These are phyloP conservation scores for Rhizophagus sp. DNA, from an alignment of 192 early-diverging fungal genomes.

Conservation along the genomic window DNA sequence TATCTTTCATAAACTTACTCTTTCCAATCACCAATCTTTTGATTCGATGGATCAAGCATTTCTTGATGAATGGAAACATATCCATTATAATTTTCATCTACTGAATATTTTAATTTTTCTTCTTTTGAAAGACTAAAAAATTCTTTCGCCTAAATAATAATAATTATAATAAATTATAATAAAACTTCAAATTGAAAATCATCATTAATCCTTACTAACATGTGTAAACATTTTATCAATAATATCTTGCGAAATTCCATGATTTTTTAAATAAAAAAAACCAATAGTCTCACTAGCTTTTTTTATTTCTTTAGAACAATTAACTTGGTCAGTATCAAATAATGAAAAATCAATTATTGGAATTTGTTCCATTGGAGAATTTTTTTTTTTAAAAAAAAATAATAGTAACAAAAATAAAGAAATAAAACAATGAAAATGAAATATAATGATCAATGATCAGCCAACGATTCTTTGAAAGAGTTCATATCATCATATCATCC, in stretches of 20 bases:
- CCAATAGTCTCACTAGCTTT: slow-evolving; percentile 54
- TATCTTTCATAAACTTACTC: slow-evolving; percentile 45
- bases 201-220: slow-evolving; percentile 29
- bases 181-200: too few species aligned
- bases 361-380: slow-evolving; percentile 37
- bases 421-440: too few species aligned
- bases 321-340: slow-evolving; percentile 45
- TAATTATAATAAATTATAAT: not conserved
- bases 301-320: slow-evolving; percentile 47
- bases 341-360: slow-evolving; percentile 64
- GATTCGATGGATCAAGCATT: slow-evolving; percentile 51
- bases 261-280: slow-evolving; percentile 66
- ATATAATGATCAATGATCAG: too few species aligned
- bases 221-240: slow-evolving; percentile 55
- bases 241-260: slow-evolving; percentile 50
- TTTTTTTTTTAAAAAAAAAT: not conserved
- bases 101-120: slow-evolving; percentile 43
- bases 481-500: too few species aligned
- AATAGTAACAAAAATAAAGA: not conserved
- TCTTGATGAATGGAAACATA: slow-evolving; percentile 56
- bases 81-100: slow-evolving; percentile 51
- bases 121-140: slow-evolving; percentile 56
- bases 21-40: slow-evolving; percentile 59
- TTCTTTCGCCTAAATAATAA: slow-evolving; percentile 35
- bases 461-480: too few species aligned